Evolutionary conservation across 331 rosid genomes (phyloP).

Genomic region (Acacia pycnantha): DNA sequence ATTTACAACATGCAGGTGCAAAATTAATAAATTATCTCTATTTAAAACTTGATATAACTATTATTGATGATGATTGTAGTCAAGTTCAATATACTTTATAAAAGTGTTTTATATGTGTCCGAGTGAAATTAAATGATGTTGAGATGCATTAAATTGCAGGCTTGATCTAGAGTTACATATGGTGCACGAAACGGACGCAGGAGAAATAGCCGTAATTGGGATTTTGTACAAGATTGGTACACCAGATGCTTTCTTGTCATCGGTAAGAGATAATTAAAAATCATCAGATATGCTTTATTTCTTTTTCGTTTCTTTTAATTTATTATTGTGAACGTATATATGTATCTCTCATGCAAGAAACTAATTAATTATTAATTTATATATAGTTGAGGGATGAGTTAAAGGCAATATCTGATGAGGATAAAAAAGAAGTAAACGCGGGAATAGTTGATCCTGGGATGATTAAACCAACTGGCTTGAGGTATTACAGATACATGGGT

Average conservation of each 20-base stretch:
- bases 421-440: too few relatives aligned
- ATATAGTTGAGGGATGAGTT: too few relatives aligned
- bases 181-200: conserved; percentile 47
- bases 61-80: too few relatives aligned
- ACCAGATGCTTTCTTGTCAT: conserved; percentile 43
- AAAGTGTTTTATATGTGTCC: too few relatives aligned
- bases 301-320: not conserved
- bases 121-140: not conserved
- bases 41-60: too few relatives aligned
- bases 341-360: not conserved
- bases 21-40: too few relatives aligned
- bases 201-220: conserved; percentile 43
- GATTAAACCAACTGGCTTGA: too few relatives aligned
- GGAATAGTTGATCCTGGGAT: too few relatives aligned
- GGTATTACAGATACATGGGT: too few relatives aligned
- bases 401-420: too few relatives aligned
- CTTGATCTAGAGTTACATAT: conserved; percentile 49
- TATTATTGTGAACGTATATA: not conserved
- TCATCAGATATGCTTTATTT: not conserved
- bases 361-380: not conserved
- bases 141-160: not conserved
- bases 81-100: too few relatives aligned
- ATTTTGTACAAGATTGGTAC: conserved; percentile 44
- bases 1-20: too few relatives aligned
- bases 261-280: conserved; percentile 16